Conservation (phyloP, 2,329 filamentous ascomycete species). For the Fusarium dlaminii region DNA sequence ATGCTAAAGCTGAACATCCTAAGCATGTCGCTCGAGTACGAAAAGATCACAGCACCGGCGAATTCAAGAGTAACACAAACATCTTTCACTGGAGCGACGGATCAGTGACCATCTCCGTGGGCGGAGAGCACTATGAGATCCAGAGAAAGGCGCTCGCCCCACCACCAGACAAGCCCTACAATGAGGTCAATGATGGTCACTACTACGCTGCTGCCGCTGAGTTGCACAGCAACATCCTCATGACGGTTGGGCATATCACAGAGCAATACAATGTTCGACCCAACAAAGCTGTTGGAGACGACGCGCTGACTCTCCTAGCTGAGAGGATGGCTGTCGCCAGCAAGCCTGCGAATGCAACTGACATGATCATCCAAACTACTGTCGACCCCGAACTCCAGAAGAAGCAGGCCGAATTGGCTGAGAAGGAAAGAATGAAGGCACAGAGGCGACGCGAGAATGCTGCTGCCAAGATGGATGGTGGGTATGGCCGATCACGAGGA, state of each 20-base stretch:
- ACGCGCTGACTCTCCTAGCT: conserved; percentile 74
- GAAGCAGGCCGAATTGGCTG: conserved; percentile 76
- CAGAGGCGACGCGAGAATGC: conserved; percentile 75
- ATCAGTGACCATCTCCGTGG: conserved; percentile 78
- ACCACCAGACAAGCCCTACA: conserved; percentile 66
- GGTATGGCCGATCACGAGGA: conserved; percentile 60
- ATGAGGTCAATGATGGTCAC: conserved; percentile 75
- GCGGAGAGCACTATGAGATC: conserved; percentile 79
- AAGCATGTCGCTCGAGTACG: conserved; percentile 76
- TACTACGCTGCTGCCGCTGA: conserved; percentile 80
- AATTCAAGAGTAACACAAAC: conserved; percentile 78
- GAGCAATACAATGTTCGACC: conserved; percentile 76
- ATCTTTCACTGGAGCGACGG: conserved; percentile 84
- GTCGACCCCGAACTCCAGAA: conserved; percentile 81
- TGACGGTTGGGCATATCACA: conserved; percentile 79
- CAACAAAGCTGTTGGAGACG: conserved; percentile 74
- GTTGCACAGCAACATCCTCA: conserved; percentile 71
- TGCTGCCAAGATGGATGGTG: conserved; percentile 70
- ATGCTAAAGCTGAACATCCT: conserved; percentile 64
- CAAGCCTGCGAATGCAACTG: conserved; percentile 63
- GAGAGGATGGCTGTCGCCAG: conserved; percentile 72
- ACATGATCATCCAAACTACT: conserved; percentile 75
- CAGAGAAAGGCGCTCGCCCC: conserved; percentile 76
- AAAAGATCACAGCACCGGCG: conserved; percentile 70
- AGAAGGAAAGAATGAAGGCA: conserved; percentile 76